Percentiles rank a stretch among this genome's conserved stretches.
Evolutionary conservation across 2,329 filamentous ascomycete genomes (phyloP).

Genomic region (Verticillium zaregamsianum): DNA sequence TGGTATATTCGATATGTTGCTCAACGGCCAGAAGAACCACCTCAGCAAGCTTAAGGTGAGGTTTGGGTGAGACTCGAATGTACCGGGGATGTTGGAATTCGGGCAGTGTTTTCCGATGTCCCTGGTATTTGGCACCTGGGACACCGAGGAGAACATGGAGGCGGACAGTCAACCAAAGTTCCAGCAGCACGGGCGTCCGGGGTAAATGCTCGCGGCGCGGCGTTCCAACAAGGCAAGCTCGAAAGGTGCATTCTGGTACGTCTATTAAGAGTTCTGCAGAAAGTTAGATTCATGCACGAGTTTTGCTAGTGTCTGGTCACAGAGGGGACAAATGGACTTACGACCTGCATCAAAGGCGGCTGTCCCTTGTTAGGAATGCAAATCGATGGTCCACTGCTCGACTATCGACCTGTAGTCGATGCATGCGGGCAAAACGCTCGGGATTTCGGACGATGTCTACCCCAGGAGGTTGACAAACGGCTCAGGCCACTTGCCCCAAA

Average conservation of each 20-base stretch:
- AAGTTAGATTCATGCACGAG: background rate
- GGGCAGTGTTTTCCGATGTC: no score
- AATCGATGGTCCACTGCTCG: no score
- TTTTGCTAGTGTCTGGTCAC: no score
- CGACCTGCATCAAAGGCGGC: background rate
- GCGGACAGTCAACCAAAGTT: no score
- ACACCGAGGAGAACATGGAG: no score
- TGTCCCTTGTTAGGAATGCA: background rate
- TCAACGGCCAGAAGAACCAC: no score
- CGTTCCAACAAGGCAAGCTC: background rate
- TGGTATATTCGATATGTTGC: no score
- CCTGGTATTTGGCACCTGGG: no score
- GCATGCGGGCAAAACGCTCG: background rate
- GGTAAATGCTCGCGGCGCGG: background rate
- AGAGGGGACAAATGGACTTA: background rate
- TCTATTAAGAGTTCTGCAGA: background rate
- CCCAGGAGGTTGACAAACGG: constrained; percentile 73
- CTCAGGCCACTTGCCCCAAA: constrained; percentile 86
- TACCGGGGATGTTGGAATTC: no score
- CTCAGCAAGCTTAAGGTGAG: no score
- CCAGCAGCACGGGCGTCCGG: no score
- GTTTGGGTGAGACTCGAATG: no score
- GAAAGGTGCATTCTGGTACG: background rate
- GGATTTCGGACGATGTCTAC: constrained; percentile 12
- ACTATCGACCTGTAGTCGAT: background rate